Evolutionary conservation across 805 yeast genomes (phyloP).

Genomic region (Cyberlindnera veronae): DNA sequence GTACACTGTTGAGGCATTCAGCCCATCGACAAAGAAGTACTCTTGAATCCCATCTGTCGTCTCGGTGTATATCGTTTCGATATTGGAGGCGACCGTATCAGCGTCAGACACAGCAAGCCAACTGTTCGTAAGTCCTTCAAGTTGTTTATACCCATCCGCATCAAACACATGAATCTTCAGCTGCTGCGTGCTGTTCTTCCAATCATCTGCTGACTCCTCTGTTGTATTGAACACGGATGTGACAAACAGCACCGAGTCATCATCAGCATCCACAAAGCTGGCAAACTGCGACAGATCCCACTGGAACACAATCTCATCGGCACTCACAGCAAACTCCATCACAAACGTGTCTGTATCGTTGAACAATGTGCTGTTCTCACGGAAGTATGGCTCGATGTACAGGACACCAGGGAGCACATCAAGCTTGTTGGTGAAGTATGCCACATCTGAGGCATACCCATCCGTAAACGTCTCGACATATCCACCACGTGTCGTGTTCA

Average conservation of each 20-base stretch:
- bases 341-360: slow-evolving; percentile 8
- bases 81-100: slow-evolving; percentile 1
- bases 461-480: slow-evolving; percentile 10
- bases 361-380: slow-evolving; percentile 4
- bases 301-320: slow-evolving; percentile 58
- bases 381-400: slow-evolving; percentile 13
- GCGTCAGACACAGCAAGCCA: slow-evolving; percentile 14
- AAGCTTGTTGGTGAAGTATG: slow-evolving; percentile 12
- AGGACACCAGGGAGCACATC: slow-evolving; percentile 4
- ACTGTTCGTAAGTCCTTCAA: slow-evolving; percentile 8
- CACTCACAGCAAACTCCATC: slow-evolving; percentile 58
- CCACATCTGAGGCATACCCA: slow-evolving; percentile 15
- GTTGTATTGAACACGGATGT: slow-evolving; percentile 48
- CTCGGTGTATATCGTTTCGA: slow-evolving; percentile 5
- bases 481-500: slow-evolving; percentile 9
- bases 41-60: slow-evolving; percentile 41
- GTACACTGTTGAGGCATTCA: slow-evolving; percentile 60
- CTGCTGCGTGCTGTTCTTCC: slow-evolving; percentile 6
- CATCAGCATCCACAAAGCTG: slow-evolving; percentile 64
- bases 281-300: slow-evolving; percentile 63
- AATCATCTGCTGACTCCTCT: slow-evolving; percentile 3
- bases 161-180: slow-evolving; percentile 12
- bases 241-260: slow-evolving; percentile 58
- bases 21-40: slow-evolving; percentile 57
- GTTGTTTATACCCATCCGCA: slow-evolving; percentile 1